These are phyloP conservation scores for Xylaria flabelliformis DNA, from an alignment of 495 filamentous ascomycete genomes.

Conservation along the genomic window DNA sequence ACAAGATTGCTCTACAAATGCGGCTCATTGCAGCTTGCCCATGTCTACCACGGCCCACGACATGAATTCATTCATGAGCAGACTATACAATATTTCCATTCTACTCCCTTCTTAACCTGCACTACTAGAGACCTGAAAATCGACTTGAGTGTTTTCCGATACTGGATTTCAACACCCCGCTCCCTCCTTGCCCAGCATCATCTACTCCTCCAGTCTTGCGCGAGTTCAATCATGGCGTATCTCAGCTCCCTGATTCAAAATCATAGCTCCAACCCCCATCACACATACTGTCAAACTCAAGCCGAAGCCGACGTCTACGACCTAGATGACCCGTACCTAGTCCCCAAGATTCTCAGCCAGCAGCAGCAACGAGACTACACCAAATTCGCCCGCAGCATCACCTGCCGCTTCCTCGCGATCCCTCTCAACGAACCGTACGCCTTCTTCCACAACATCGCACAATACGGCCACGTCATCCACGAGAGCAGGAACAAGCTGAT, in stretches of 20 bases:
- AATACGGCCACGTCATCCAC: constrained; percentile 27
- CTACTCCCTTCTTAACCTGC: not conserved
- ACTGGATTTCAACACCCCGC: not conserved
- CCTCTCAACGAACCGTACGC: constrained; percentile 3
- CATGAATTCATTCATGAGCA: not conserved
- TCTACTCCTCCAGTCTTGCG: not conserved
- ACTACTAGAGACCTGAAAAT: not conserved
- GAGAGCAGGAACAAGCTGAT: constrained; percentile 27
- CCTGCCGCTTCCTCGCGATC: constrained; percentile 27
- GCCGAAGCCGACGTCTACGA: constrained; percentile 13
- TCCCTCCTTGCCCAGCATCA: not conserved
- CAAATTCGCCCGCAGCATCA: not conserved
- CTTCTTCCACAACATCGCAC: constrained; percentile 12
- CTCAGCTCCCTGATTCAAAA: too few species aligned
- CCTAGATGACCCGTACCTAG: constrained; percentile 24
- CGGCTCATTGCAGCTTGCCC: not conserved
- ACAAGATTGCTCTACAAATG: not conserved
- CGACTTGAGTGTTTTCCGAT: not conserved
- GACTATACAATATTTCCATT: not conserved
- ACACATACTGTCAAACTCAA: not conserved
- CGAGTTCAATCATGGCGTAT: not conserved
- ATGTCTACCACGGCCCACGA: not conserved
- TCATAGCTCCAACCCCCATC: not conserved
- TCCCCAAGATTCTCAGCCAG: not conserved
- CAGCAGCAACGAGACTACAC: not conserved